Evolutionary conservation across 495 filamentous ascomycete genomes (phyloP), one percentile per base, ranked within the genome.

Genomic region (Rostrohypoxylon terebratum): DNA sequence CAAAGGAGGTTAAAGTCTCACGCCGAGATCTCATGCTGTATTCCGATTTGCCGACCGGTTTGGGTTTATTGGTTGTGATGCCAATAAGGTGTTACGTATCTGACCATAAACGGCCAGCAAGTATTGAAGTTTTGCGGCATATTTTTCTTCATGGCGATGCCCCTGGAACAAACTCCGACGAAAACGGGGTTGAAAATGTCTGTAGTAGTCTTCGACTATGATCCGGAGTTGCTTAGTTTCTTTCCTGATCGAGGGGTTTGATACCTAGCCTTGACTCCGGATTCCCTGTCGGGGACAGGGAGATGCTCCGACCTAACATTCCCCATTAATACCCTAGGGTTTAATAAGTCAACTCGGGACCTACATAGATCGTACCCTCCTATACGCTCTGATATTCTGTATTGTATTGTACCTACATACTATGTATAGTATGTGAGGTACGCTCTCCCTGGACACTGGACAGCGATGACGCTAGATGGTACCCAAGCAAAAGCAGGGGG

Each of bases 261-360:
- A 53, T 38, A 54, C 50, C 42, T 55, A 25, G 48, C 45, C 23
- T 63, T 63, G 66, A 63, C 66, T 74, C 71, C 71, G 71, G 63
- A 38, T 70, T 74, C 66, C 71, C 66, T 63, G 66, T 74, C 71
- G 58, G 48, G 62, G 71, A 70, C 54, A 70, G 44, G 51, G 25
- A 44, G 54, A 60, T 69, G 23, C 57, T 66, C 66, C 66, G 66
- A 69, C 57, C 63, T 58, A 54, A 58, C 23, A n/a, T 57, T 31
- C 48, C 59, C 38, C 33, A 20, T 57, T 53, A n/a, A n/a, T n/a
- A 5, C 48, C 64, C 38, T 45, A 50, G 57, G 48, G 25, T 59
- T 44, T 48, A 55, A 34, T 34, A n/a, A n/a, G 51, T 65, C 25
- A 14, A 20, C 45, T 48, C 10, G 11, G 40, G 59, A 45, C 36